phyloP scores from a whole-genome alignment of 2,329 filamentous ascomycete genomes.

The Colletotrichum paranaense region DNA sequence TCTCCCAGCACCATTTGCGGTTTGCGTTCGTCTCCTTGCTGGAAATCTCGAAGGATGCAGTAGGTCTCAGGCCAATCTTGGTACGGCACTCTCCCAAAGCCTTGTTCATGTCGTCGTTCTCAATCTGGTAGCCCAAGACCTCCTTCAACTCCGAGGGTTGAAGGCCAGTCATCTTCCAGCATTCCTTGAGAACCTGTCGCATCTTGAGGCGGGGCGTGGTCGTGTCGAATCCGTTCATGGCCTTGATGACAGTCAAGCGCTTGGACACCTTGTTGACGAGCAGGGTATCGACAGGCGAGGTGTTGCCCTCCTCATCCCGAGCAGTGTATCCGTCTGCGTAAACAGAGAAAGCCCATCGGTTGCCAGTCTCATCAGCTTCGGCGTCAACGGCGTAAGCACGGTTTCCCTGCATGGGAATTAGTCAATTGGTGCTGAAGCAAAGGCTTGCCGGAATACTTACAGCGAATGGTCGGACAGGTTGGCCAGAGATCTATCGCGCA shows the following conservation, averaged over 20 bases:
- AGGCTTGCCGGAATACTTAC: neutral
- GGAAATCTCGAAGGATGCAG: neutral
- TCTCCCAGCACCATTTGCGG: neutral
- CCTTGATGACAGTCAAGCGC: conserved; percentile 3
- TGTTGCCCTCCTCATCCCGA: neutral
- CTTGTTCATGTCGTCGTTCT: neutral
- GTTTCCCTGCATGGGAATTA: neutral
- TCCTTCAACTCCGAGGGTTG: neutral
- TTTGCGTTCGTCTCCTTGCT: neutral
- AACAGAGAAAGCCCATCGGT: conserved; percentile 3
- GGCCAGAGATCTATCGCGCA: neutral
- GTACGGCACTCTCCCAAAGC: neutral
- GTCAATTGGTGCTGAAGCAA: accelerated
- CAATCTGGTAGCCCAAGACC: neutral
- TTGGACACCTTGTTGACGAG: neutral
- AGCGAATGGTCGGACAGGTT: neutral
- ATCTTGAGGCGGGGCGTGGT: neutral
- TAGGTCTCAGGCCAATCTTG: accelerated
- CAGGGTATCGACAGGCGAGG: neutral
- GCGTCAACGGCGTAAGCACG: neutral
- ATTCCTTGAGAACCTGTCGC: conserved; percentile 10
- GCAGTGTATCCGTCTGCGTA: neutral
- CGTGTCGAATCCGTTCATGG: neutral
- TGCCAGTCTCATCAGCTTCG: neutral
- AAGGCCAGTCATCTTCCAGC: conserved; percentile 9